Conservation (phyloP, 768 basidiomycete genomes). For the Rhodotorula babjevae region DNA sequence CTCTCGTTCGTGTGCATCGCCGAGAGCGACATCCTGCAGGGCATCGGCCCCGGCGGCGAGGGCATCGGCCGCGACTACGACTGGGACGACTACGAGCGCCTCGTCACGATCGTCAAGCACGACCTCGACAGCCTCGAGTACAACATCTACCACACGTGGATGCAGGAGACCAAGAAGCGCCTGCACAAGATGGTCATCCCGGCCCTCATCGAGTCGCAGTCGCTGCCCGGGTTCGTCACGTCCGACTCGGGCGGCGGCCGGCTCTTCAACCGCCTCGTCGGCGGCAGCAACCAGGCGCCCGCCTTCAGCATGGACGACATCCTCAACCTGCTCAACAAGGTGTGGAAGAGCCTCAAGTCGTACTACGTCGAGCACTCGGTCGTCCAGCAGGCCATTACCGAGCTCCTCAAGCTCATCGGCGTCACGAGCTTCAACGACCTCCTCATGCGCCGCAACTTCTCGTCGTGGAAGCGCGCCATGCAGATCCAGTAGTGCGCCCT, state of each 20-base stretch:
- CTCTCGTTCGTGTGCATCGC: conserved; percentile 97
- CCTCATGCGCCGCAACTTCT: conserved; percentile 96
- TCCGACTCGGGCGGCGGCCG: conserved; percentile 88
- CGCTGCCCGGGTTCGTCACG: conserved; percentile 93
- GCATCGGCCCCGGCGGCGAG: conserved; percentile 93
- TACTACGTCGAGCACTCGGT: conserved; percentile 98
- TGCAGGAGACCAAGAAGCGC: conserved; percentile 95
- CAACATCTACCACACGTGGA: conserved; percentile 99
- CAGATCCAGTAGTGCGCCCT: conserved; percentile 90
- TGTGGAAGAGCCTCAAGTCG: conserved; percentile 96
- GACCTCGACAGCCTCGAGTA: conserved; percentile 97
- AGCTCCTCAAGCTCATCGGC: conserved; percentile 89
- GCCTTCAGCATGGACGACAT: conserved; percentile 99
- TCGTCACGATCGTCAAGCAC: conserved; percentile 97
- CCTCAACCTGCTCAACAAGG: conserved; percentile 89
- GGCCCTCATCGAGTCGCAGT: conserved; percentile 96
- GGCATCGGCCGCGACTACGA: conserved; percentile 85
- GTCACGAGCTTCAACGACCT: conserved; percentile 97
- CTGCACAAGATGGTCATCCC: conserved; percentile 97
- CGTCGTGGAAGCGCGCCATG: conserved; percentile 99
- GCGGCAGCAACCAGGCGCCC: conserved; percentile 76
- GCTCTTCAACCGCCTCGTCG: conserved; percentile 86
- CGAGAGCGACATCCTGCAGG: conserved; percentile 97
- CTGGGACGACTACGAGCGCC: conserved; percentile 92
- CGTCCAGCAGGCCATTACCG: conserved; percentile 88